A percentile compares a stretch with the other conserved stretches of the same genome.
Conservation (phyloP, 2,329 filamentous ascomycete species). For the Plectosphaerella sp. region DNA sequence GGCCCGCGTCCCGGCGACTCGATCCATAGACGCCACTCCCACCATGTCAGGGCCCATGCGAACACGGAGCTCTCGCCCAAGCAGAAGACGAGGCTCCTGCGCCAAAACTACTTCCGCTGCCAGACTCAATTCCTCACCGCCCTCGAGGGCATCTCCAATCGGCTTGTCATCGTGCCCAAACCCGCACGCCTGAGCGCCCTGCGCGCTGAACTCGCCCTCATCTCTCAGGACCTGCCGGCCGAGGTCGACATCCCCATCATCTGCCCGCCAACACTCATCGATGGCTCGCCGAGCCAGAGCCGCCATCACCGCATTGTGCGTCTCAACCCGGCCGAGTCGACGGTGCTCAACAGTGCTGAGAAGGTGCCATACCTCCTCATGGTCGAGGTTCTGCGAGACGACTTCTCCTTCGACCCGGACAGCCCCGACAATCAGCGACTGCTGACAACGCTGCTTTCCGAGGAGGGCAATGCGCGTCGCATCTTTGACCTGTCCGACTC, state of each 20-base stretch:
- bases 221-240: constrained; percentile 75
- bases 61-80: constrained; percentile 57
- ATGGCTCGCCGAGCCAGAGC: constrained; percentile 70
- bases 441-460: constrained; percentile 51
- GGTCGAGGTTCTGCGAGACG: constrained; percentile 76
- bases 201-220: constrained; percentile 74
- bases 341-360: constrained; percentile 81
- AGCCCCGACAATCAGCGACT: constrained; percentile 68
- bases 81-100: constrained; percentile 68
- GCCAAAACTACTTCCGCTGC: constrained; percentile 79
- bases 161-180: constrained; percentile 78
- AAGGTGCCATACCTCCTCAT: constrained; percentile 82
- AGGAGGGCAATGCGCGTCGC: constrained; percentile 52
- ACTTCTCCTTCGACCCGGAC: constrained; percentile 78
- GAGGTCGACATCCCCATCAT: constrained; percentile 82
- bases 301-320: constrained; percentile 79
- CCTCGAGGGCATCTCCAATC: constrained; percentile 78
- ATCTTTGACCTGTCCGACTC: constrained; percentile 68
- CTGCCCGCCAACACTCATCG: constrained; percentile 68
- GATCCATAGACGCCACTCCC: constrained; percentile 56
- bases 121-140: constrained; percentile 78
- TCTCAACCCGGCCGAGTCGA: constrained; percentile 78
- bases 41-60: constrained; percentile 51
- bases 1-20: constrained; percentile 39
- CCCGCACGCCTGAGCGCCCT: constrained; percentile 75